These are phyloP conservation scores for Sporisorium sorghi DNA, from an alignment of 1,284 basidiomycete species.

Conservation along the genomic window DNA sequence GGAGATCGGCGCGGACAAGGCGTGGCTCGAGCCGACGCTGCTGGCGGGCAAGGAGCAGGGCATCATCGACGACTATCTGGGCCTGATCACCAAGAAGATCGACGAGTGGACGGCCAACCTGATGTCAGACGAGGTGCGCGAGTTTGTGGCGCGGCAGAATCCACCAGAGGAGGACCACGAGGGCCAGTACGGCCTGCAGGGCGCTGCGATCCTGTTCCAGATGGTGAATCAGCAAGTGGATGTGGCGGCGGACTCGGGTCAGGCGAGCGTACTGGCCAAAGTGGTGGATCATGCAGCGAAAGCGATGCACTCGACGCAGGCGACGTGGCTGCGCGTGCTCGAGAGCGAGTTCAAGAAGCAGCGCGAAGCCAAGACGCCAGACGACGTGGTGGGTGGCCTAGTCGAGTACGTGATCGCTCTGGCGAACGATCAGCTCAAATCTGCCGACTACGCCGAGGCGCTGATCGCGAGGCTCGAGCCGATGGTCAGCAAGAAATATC, in stretches of 20 bases:
- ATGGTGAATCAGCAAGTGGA: constrained; percentile 97
- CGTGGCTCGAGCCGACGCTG: constrained; percentile 74
- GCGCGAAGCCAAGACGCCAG: constrained; percentile 79
- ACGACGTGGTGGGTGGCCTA: constrained; percentile 86
- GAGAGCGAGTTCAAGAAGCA: constrained; percentile 89
- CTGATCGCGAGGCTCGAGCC: constrained; percentile 87
- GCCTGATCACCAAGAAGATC: constrained; percentile 91
- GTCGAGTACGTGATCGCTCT: constrained; percentile 97
- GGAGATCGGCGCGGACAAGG: constrained; percentile 82
- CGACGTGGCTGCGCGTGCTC: constrained; percentile 85
- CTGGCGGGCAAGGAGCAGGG: constrained; percentile 92
- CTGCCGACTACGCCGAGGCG: constrained; percentile 90
- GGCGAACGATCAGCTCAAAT: constrained; percentile 98
- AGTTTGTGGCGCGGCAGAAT: constrained; percentile 84
- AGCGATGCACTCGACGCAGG: constrained; percentile 90
- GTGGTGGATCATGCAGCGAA: constrained; percentile 89
- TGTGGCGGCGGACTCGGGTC: constrained; percentile 92
- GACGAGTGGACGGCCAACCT: constrained; percentile 97
- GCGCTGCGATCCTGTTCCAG: constrained; percentile 94
- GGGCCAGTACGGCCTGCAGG: constrained; percentile 89
- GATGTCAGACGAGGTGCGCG: constrained; percentile 88
- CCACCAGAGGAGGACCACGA: constrained; percentile 90
- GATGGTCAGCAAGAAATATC: constrained; percentile 92
- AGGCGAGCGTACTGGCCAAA: constrained; percentile 89
- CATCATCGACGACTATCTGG: constrained; percentile 95